Percentiles rank a stretch among this genome's conserved stretches.
These are phyloP conservation scores for Hansenula sp. DNA, from an alignment of 1,139 yeast genomes.

Conservation along the genomic window DNA sequence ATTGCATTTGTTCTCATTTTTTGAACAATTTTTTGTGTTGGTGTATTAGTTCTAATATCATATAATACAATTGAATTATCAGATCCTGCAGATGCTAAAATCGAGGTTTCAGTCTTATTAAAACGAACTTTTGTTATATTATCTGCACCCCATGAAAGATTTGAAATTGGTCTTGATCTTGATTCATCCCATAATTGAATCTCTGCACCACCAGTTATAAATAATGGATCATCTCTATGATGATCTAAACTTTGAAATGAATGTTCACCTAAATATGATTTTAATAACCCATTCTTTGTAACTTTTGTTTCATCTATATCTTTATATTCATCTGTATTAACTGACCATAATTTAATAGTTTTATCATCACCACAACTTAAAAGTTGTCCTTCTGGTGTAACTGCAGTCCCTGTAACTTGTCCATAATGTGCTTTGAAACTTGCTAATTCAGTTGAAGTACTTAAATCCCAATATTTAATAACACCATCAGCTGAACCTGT, in stretches of 20 bases:
- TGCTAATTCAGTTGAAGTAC: conserved; percentile 66
- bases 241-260: conserved; percentile 86
- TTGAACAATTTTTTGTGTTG: conserved; percentile 86
- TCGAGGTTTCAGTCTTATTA: conserved; percentile 85
- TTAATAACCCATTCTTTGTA: conserved; percentile 47
- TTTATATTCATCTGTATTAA: conserved; percentile 36
- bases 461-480: conserved; percentile 87
- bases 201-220: conserved; percentile 90
- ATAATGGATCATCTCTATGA: conserved; percentile 65
- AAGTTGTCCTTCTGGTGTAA: conserved; percentile 64
- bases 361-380: conserved; percentile 91
- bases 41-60: conserved; percentile 88
- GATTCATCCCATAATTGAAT: conserved; percentile 88
- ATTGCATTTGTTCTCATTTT: conserved; percentile 79
- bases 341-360: conserved; percentile 80
- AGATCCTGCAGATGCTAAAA: conserved; percentile 87
- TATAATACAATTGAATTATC: conserved; percentile 89
- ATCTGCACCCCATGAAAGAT: conserved; percentile 96
- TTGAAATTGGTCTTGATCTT: conserved; percentile 70
- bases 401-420: conserved; percentile 80
- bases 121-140: conserved; percentile 78
- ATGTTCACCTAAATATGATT: conserved; percentile 79
- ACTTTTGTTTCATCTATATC: conserved; percentile 22
- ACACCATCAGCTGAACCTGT: conserved; percentile 96
- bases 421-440: conserved; percentile 90